Evolutionary conservation across 139 green algal species (phyloP).

Genomic region (Chlorella sorokiniana): DNA sequence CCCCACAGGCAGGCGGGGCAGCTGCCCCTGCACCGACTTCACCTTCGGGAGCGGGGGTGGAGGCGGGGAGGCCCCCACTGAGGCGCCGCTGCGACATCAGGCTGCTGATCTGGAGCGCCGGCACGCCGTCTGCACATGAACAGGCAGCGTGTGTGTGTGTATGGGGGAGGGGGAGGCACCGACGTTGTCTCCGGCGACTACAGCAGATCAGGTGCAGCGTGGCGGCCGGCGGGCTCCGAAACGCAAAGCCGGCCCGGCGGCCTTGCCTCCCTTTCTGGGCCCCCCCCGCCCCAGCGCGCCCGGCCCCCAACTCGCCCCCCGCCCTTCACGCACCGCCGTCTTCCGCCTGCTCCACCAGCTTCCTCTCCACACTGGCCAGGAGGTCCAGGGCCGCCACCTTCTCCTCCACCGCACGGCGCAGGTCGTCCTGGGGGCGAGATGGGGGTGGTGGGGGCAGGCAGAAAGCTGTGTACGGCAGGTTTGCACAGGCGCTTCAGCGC

Average conservation of each 20-base stretch:
- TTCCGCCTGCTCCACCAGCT: slow-evolving; percentile 14
- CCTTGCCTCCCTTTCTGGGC: too few species aligned
- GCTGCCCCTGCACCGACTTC: neutral
- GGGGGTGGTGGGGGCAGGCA: neutral
- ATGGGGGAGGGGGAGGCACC: too few species aligned
- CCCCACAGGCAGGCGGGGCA: neutral
- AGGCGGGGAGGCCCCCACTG: neutral
- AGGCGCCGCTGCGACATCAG: slow-evolving; percentile 26
- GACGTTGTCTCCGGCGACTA: too few species aligned
- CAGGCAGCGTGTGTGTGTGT: too few species aligned
- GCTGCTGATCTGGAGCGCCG: slow-evolving; percentile 13
- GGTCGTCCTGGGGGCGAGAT: slow-evolving; percentile 2
- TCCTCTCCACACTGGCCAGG: slow-evolving; percentile 28
- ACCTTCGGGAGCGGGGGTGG: slow-evolving; percentile 12
- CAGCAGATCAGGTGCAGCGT: too few species aligned
- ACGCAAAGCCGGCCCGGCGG: too few species aligned
- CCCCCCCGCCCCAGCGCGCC: too few species aligned
- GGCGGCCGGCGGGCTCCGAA: too few species aligned
- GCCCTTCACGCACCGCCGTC: neutral
- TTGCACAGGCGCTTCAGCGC: too few species aligned
- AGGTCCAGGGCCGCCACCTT: slow-evolving; percentile 35
- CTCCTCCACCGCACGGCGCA: slow-evolving; percentile 36
- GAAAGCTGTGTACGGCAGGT: neutral
- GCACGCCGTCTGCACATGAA: slow-evolving; percentile 12
- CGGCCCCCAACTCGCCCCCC: neutral